A percentile compares a stretch with the other conserved stretches of the same genome.
Evolutionary conservation across 768 basidiomycete genomes (phyloP).

Genomic region (Coprinopsis cinerea): DNA sequence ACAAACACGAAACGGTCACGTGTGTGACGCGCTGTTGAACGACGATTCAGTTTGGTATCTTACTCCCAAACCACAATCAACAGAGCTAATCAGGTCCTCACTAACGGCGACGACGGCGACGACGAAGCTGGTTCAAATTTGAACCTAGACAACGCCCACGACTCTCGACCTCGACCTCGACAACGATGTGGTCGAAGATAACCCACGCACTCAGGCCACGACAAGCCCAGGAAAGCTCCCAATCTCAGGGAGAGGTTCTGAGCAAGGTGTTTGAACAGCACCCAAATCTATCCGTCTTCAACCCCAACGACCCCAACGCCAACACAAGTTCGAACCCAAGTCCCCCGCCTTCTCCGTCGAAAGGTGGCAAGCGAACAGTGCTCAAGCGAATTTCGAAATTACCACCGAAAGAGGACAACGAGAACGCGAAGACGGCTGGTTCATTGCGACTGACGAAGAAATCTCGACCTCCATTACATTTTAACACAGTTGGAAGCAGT

Average conservation of each 20-base stretch:
- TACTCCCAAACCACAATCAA: conserved; percentile 3
- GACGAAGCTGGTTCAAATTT: background rate
- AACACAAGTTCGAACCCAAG: conserved; percentile 20
- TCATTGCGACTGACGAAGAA: conserved; percentile 46
- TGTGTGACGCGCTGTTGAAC: conserved; percentile 15
- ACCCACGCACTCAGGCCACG: conserved; percentile 48
- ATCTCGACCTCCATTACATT: conserved; percentile 30
- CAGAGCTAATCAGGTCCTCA: conserved; percentile 9
- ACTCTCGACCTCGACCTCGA: background rate
- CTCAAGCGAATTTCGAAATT: conserved; percentile 49
- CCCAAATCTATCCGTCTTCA: conserved; percentile 56
- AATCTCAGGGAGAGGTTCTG: conserved; percentile 39
- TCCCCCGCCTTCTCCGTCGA: conserved; percentile 49
- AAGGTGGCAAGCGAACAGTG: conserved; percentile 36
- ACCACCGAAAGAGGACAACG: conserved; percentile 33
- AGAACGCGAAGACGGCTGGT: conserved; percentile 28
- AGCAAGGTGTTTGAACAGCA: conserved; percentile 53
- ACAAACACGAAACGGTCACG: conserved; percentile 9
- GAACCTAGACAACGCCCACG: conserved; percentile 1
- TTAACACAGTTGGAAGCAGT: conserved; percentile 14
- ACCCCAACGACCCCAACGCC: conserved; percentile 24
- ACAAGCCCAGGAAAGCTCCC: conserved; percentile 20
- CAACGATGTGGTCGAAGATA: conserved; percentile 57
- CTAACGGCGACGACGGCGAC: conserved; percentile 5
- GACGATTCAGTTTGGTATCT: conserved; percentile 4